These are phyloP conservation scores for Penicilliopsis zonata DNA, from an alignment of 495 filamentous ascomycete species.

Conservation along the genomic window DNA sequence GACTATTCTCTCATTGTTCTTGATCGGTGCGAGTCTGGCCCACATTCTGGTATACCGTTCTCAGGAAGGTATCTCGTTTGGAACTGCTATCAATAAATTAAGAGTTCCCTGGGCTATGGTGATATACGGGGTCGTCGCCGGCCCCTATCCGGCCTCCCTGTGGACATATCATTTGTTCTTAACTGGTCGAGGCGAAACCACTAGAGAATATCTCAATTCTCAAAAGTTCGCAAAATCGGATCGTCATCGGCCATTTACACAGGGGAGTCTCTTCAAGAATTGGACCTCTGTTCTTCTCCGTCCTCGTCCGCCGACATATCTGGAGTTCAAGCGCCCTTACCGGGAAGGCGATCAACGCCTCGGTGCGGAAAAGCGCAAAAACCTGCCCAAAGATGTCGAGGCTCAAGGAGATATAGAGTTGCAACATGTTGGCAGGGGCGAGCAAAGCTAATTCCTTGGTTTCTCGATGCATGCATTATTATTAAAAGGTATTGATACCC, in stretches of 20 bases:
- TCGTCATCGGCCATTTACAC: conserved; percentile 81
- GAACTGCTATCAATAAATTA: conserved; percentile 49
- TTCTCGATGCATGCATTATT: too few species aligned
- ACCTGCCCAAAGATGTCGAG: conserved; percentile 37
- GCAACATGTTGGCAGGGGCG: conserved; percentile 34
- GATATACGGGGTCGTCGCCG: conserved; percentile 63
- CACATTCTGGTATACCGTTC: conserved; percentile 66
- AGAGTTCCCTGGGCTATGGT: conserved; percentile 83
- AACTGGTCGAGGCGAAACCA: conserved; percentile 83
- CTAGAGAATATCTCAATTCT: conserved; percentile 87
- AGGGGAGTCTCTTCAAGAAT: conserved; percentile 64
- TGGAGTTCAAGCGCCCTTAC: conserved; percentile 72
- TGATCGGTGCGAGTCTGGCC: conserved; percentile 62
- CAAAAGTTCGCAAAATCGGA: conserved; percentile 90
- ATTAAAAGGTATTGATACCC: too few species aligned
- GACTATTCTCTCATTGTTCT: conserved; percentile 63
- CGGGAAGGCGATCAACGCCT: conserved; percentile 78
- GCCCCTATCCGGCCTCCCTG: conserved; percentile 73
- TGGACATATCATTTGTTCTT: conserved; percentile 84
- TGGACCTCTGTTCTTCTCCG: conserved; percentile 71
- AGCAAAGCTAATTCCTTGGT: conserved; percentile 9
- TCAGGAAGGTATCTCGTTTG: conserved; percentile 49
- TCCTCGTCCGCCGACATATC: conserved; percentile 78
- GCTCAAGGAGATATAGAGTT: conserved; percentile 48
- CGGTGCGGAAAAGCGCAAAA: conserved; percentile 45